Evolutionary conservation across 2,329 filamentous ascomycete genomes (phyloP).

Genomic region (Colletotrichum endophyticum): DNA sequence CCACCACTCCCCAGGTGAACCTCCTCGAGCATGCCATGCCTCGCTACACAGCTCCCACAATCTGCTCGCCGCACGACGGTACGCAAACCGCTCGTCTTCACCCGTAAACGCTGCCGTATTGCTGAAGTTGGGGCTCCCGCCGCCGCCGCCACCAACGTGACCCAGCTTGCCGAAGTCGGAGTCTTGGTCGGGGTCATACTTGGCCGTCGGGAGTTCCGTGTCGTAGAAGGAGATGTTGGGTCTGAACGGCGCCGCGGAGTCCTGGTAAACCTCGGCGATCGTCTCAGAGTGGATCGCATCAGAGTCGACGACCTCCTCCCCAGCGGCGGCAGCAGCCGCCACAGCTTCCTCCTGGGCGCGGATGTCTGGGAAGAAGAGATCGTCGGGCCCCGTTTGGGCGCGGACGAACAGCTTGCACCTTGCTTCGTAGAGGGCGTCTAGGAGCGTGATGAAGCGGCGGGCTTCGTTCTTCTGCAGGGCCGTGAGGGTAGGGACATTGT

Average conservation of each 20-base stretch:
- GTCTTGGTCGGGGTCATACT: conserved; percentile 62
- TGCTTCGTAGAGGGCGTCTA: conserved; percentile 84
- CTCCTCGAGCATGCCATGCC: conserved; percentile 71
- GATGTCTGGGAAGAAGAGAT: conserved; percentile 76
- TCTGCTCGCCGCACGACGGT: conserved; percentile 77
- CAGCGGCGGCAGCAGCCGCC: neutral
- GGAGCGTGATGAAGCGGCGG: conserved; percentile 77
- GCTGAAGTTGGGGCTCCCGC: conserved; percentile 65
- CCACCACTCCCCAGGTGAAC: conserved; percentile 55
- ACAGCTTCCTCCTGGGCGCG: conserved; percentile 5
- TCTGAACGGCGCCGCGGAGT: conserved; percentile 76
- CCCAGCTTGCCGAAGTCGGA: conserved; percentile 54
- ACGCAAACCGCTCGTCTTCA: conserved; percentile 83
- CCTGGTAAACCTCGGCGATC: conserved; percentile 75
- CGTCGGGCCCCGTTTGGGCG: conserved; percentile 71
- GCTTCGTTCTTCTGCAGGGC: conserved; percentile 80
- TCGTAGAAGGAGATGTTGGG: conserved; percentile 77
- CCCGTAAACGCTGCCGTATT: conserved; percentile 74
- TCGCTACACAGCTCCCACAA: conserved; percentile 82
- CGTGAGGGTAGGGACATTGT: conserved; percentile 70
- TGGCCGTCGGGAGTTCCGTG: conserved; percentile 46
- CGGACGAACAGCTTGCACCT: conserved; percentile 76
- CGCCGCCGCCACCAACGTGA: neutral
- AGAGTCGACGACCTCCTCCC: conserved; percentile 24
- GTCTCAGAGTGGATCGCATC: conserved; percentile 50